These are phyloP conservation scores for Auricularia sp. DNA, from an alignment of 768 basidiomycete species.

Conservation along the genomic window DNA sequence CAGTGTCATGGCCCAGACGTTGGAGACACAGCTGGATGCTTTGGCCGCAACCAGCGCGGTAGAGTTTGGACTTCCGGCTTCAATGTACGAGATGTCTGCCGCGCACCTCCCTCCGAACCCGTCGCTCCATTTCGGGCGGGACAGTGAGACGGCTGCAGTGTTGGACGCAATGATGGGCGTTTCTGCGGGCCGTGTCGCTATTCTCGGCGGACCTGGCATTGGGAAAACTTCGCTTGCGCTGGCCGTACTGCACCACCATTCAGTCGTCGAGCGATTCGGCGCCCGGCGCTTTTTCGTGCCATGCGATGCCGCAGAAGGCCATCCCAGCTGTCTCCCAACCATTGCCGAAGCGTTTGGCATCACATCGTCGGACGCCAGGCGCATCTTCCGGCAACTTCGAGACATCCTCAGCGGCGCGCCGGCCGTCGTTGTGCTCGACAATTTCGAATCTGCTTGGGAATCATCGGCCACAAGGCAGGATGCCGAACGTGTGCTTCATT, in stretches of 20 bases:
- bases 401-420: conserved; percentile 1
- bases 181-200: conserved; percentile 1
- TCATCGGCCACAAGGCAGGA: not conserved
- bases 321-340: not conserved
- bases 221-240: conserved; percentile 32
- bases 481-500: not conserved
- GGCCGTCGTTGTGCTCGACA: conserved; percentile 4
- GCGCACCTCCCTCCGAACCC: not conserved
- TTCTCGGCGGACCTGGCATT: conserved; percentile 27
- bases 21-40: too few relatives aligned
- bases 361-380: too few relatives aligned
- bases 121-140: not conserved
- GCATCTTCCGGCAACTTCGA: not conserved
- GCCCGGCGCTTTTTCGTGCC: conserved; percentile 24
- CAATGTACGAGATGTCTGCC: too few relatives aligned
- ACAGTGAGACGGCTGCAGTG: not conserved
- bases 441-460: conserved; percentile 1
- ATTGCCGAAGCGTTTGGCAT: not conserved
- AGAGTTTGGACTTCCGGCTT: not conserved
- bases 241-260: conserved; percentile 19
- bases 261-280: conserved; percentile 17
- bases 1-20: too few relatives aligned
- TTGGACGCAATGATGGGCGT: not conserved
- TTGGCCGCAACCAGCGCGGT: not conserved
- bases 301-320: conserved; percentile 16